Evolutionary conservation across 495 filamentous ascomycete genomes (phyloP).

Genomic region (Cercophora sp.): DNA sequence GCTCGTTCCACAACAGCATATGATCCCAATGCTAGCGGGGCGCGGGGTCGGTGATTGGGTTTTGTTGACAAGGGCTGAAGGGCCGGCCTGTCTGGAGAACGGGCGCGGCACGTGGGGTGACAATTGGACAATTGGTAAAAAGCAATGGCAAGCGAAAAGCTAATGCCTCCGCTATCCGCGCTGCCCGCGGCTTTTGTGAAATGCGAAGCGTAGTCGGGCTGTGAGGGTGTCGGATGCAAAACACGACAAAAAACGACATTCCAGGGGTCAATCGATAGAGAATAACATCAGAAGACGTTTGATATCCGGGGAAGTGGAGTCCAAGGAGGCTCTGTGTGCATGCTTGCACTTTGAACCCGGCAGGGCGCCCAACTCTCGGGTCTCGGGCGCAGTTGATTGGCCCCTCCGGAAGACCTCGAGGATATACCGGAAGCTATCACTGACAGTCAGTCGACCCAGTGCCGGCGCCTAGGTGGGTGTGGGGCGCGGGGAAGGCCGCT

Average conservation of each 20-base stretch:
- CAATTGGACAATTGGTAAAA: slow-evolving; percentile 5
- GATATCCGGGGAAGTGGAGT: slow-evolving; percentile 21
- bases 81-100: slow-evolving; percentile 11
- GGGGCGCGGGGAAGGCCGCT: slow-evolving; percentile 14
- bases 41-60: slow-evolving; percentile 19
- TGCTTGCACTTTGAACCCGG: slow-evolving; percentile 8
- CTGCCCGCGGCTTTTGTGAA: slow-evolving; percentile 9
- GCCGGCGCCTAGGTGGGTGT: neutral
- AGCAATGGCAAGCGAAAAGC: slow-evolving; percentile 1
- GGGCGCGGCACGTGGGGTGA: slow-evolving; percentile 22
- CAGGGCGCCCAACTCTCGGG: slow-evolving; percentile 10
- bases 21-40: slow-evolving; percentile 17
- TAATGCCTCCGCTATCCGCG: slow-evolving; percentile 26
- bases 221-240: neutral
- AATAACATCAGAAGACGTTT: slow-evolving; percentile 13
- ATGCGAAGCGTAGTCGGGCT: neutral
- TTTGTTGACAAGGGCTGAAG: neutral
- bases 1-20: slow-evolving; percentile 6
- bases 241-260: slow-evolving; percentile 2
- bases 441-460: neutral
- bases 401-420: slow-evolving; percentile 10
- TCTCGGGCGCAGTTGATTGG: slow-evolving; percentile 24
- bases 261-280: slow-evolving; percentile 13
- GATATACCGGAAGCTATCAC: slow-evolving; percentile 25
- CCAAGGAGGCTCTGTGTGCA: slow-evolving; percentile 22